Base-by-base conservation (phyloP, 495 filamentous ascomycete genomes). In the Aspergillus ellipticus region DNA sequence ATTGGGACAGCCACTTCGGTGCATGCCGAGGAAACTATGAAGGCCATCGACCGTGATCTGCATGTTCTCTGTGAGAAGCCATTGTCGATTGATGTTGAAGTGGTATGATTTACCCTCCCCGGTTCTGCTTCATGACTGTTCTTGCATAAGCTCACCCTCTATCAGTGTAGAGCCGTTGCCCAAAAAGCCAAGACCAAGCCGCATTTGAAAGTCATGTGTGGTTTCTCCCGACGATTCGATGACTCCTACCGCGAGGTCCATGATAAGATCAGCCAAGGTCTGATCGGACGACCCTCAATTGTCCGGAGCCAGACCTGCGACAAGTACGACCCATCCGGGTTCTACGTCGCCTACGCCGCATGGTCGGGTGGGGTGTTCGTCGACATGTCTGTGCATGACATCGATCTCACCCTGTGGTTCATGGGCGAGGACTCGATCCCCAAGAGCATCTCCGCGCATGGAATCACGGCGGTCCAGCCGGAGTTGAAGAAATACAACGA, bases 331-430 rank as follows among this genome's bases (percentile, higher is more conserved):
- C 76, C 76, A 0, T 64, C 61, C 17, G 80, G 80, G 4, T 81
- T 80, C 64, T 83, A 79, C 54, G 75, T 83, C 28, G 71, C 68
- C n/a, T 83, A 82, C 60, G 76, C 80, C n/a, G 65, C 75, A 47
- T 76, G 69, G 60, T 72, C 66, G 5, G 79, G 79, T 28, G 81
- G 81, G 0, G 92, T 82, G 47, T 84, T 84, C 61, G 78, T 83
- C 11, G 80, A 82, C 64, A 78, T 73, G 59, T 70, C 66, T 3
- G 77, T 84, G 50, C 81, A 84, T 59, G 80, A 84, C 58, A 82
- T 84, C 50, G 81, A 84, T 51, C 72, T 84, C 0, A 67, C 76
- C 0, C 66, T 84, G 0, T 82, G 76, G 78, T 82, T 79, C 68
- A 79, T 82, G 56, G 76, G 76, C n/a, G 60, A 79, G 21, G 64